Base-by-base conservation (phyloP, 2,329 filamentous ascomycete species). In the Diplodia corticola region DNA sequence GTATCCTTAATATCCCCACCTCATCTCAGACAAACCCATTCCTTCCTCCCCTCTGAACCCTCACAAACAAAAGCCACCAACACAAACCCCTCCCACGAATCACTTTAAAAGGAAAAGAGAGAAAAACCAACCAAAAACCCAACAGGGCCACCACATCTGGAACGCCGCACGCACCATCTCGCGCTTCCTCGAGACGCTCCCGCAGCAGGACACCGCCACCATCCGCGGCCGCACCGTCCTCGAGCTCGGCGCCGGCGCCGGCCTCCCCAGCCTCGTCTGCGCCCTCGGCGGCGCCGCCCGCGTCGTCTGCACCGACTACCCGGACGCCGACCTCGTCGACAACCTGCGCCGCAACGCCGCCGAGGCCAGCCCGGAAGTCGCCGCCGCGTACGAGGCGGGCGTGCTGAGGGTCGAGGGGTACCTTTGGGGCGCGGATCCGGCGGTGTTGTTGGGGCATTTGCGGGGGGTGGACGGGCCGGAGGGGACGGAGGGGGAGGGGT, bases 181-280 rank as follows among this genome's bases (percentile, higher is more conserved):
- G 17, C 83, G 88, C 70, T 93, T 93, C 78, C 87, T 97, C 67
- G 92, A 97, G 78, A 80, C 85, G 49, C 82, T 88, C 69, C 84
- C 88, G 50, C 9, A 69, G 30, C 30, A 33, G 9, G n/a, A n/a
- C n/a, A n/a, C n/a, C n/a, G n/a, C n/a, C 78, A 1, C 83, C 91
- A 4, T 84, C 96, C n/a, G 73, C 79, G 15, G 84, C 69, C 89
- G 87, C 74, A 88, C 88, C n/a, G 86, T 97, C 2, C 86, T 97
- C 9, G 94, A 97, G 79, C 87, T 97, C 26, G 94, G 94, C 55
- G 93, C 94, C 3, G 94, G 92, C 15, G 92, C 92, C 0, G 94
- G 93, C 0, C 84, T 97, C 44, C 92, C 93, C 0, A 91, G 89
- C 74, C 85, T 97, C 12, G 87, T 95, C 37, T 89, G 89, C 71